Evolutionary conservation across 164 flowering plant species (phyloP).

Genomic region (Aristolochia californica): DNA sequence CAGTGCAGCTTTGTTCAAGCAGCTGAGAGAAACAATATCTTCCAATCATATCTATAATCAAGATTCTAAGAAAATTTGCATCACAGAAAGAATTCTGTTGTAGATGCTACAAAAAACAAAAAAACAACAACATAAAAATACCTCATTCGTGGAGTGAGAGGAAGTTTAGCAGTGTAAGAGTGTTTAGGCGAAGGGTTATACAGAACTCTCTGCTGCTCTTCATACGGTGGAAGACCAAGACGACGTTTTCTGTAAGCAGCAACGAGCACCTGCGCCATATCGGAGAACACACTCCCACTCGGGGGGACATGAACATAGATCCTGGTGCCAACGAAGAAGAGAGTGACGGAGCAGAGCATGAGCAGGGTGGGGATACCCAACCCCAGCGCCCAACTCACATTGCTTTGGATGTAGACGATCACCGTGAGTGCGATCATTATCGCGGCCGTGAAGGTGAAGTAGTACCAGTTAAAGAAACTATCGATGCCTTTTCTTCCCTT

Average conservation of each 20-base stretch:
- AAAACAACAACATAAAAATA: not conserved
- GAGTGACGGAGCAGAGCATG: constrained; percentile 39
- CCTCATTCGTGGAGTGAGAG: constrained; percentile 10
- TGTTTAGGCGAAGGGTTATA: constrained; percentile 2
- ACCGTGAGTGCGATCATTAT: constrained; percentile 45
- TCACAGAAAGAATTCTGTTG: too few species aligned
- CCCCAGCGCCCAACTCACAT: constrained; percentile 64
- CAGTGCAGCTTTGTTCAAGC: constrained; percentile 10
- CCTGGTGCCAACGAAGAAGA: constrained; percentile 55
- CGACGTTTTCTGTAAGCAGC: constrained; percentile 55
- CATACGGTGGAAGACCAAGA: constrained; percentile 7
- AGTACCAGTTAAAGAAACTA: constrained; percentile 94
- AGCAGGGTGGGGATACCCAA: constrained; percentile 53
- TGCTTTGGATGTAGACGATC: constrained; percentile 63
- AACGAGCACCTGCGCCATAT: constrained; percentile 43
- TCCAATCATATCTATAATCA: too few species aligned
- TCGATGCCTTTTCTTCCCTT: constrained; percentile 55
- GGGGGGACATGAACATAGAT: constrained; percentile 54
- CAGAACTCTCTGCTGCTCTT: constrained; percentile 1
- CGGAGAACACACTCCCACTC: constrained; percentile 56
- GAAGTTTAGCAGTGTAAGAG: not conserved
- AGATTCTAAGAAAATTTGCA: too few species aligned
- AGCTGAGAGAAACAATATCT: too few species aligned
- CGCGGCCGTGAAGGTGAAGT: constrained; percentile 50
- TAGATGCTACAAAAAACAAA: not conserved